These are phyloP conservation scores for Monosporozyma unispora DNA, from an alignment of 805 yeast species.

Conservation along the genomic window DNA sequence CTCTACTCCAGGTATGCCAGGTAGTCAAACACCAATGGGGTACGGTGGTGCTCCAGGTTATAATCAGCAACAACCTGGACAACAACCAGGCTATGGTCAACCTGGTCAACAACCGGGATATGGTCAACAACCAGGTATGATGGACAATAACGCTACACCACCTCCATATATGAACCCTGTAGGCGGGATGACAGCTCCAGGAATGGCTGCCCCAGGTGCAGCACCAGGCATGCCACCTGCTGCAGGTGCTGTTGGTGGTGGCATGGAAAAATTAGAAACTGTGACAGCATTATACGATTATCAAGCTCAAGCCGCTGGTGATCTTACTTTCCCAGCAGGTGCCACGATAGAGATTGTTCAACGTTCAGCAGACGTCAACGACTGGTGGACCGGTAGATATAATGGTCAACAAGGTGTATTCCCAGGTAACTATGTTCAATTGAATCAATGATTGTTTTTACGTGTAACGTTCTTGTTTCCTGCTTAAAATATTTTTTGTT, in stretches of 20 bases:
- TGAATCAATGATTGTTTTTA: slow-evolving; percentile 32
- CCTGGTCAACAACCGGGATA: slow-evolving; percentile 1
- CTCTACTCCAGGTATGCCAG: not conserved
- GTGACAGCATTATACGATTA: slow-evolving; percentile 91
- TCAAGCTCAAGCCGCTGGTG: slow-evolving; percentile 89
- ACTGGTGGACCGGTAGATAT: slow-evolving; percentile 94
- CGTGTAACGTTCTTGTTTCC: no score
- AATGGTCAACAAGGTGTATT: slow-evolving; percentile 86
- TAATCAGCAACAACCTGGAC: not conserved
- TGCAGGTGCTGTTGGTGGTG: slow-evolving; percentile 31
- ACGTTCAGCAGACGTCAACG: slow-evolving; percentile 75
- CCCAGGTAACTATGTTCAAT: slow-evolving; percentile 93
- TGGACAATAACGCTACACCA: not conserved
- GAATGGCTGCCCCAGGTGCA: slow-evolving; percentile 8
- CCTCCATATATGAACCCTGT: slow-evolving; percentile 2
- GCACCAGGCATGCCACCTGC: slow-evolving; percentile 3
- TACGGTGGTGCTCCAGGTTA: slow-evolving; percentile 3
- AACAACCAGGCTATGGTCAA: not conserved
- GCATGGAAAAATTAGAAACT: slow-evolving; percentile 39
- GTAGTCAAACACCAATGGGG: not conserved
- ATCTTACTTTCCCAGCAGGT: slow-evolving; percentile 80
- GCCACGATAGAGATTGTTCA: slow-evolving; percentile 75
- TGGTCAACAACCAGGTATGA: not conserved
- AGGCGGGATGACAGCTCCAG: not conserved
- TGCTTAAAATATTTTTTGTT: not conserved